These are phyloP conservation scores for Xylaria multiplex DNA, from an alignment of 2,329 filamentous ascomycete species.

Conservation along the genomic window DNA sequence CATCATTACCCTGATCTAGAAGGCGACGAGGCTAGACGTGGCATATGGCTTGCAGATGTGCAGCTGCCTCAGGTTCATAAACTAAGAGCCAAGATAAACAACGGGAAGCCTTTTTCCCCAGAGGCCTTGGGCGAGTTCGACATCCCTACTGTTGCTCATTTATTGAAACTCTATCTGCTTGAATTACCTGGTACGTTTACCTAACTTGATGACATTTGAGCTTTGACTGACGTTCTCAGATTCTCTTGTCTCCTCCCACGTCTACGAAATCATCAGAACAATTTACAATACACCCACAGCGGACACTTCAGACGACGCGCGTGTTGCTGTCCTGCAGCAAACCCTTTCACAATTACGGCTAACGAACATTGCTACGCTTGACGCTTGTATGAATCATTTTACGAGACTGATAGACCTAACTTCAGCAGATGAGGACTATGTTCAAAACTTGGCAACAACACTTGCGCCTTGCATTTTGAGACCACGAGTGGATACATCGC, in stretches of 20 bases:
- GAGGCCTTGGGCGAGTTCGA: conserved; percentile 89
- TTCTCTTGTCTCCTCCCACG: conserved; percentile 96
- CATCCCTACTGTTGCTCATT: conserved; percentile 90
- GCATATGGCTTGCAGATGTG: conserved; percentile 94
- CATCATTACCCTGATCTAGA: conserved; percentile 97
- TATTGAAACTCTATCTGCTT: conserved; percentile 92
- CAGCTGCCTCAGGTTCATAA: conserved; percentile 86
- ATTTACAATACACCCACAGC: conserved; percentile 87
- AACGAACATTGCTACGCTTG: conserved; percentile 97
- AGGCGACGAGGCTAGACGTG: conserved; percentile 90
- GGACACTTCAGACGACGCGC: conserved; percentile 79
- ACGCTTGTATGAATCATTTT: conserved; percentile 98
- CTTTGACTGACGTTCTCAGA: conserved; percentile 64
- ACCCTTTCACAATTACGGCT: conserved; percentile 94
- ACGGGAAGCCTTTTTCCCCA: conserved; percentile 79
- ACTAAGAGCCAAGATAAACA: conserved; percentile 84
- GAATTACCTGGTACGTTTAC: conserved; percentile 83
- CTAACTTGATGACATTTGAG: neutral
- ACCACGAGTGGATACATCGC: conserved; percentile 84
- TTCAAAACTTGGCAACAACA: conserved; percentile 75
- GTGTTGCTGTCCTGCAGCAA: conserved; percentile 91
- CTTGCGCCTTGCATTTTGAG: conserved; percentile 89
- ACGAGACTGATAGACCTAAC: conserved; percentile 96
- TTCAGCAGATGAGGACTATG: conserved; percentile 89
- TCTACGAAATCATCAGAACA: conserved; percentile 98